phyloP scores from a whole-genome alignment of 73 alveolate genomes.

The Uronychia binucleata region DNA sequence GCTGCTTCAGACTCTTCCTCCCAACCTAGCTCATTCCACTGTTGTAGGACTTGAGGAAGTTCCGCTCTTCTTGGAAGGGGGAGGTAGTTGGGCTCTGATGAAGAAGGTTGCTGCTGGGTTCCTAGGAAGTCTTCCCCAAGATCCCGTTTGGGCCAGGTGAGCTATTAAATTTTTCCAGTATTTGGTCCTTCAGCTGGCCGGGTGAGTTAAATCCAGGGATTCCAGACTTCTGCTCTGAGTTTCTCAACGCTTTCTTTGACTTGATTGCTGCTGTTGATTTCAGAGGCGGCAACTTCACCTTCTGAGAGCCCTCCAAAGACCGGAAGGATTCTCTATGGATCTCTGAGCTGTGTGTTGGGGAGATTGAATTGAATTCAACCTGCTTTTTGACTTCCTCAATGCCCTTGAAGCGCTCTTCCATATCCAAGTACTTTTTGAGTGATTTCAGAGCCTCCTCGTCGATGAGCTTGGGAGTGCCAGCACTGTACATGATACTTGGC shows the following conservation, averaged over 20 bases:
- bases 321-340: background rate
- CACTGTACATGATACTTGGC: too few relatives aligned
- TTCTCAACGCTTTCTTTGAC: background rate
- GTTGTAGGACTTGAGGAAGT: too few relatives aligned
- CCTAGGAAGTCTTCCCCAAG: background rate
- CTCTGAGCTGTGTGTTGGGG: background rate
- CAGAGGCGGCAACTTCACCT: background rate
- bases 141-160: background rate
- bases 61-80: too few relatives aligned
- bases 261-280: background rate
- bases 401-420: background rate
- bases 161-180: background rate
- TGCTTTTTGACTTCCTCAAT: background rate
- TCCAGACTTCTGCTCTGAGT: background rate
- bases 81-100: background rate
- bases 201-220: background rate
- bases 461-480: background rate
- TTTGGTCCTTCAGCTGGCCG: background rate
- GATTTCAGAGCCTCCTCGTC: background rate
- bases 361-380: background rate
- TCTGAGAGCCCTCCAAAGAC: background rate
- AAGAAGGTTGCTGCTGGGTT: background rate
- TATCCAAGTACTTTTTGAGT: background rate
- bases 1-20: too few relatives aligned
- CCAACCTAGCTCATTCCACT: too few relatives aligned